These are phyloP conservation scores for Endothia cerciana DNA, from an alignment of 2,329 filamentous ascomycete genomes.

Conservation along the genomic window DNA sequence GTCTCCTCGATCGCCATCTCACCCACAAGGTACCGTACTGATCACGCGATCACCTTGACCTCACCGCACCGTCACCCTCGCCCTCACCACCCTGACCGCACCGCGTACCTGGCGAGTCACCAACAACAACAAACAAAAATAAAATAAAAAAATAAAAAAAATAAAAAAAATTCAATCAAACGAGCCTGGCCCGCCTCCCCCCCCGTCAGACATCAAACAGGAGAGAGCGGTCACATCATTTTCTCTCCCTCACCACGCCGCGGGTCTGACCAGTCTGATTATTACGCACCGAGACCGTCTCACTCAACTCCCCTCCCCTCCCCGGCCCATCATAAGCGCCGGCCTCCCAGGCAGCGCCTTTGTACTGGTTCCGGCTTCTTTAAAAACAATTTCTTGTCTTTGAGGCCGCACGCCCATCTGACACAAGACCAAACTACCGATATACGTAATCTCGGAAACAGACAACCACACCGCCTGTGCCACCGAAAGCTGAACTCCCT, in stretches of 20 bases:
- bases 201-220: not conserved
- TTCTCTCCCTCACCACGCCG: not conserved
- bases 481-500: too few species aligned
- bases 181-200: not conserved
- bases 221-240: not conserved
- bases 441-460: not conserved
- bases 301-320: not conserved
- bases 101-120: too few species aligned
- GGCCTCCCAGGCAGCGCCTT: too few species aligned
- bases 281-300: slow-evolving; percentile 3
- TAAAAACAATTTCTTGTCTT: not conserved
- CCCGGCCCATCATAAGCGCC: not conserved
- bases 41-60: slow-evolving; percentile 4
- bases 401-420: too few species aligned
- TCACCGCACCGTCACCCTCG: slow-evolving; percentile 1
- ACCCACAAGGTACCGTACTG: not conserved
- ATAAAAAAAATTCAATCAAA: too few species aligned
- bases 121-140: not conserved
- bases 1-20: not conserved
- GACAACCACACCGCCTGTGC: too few species aligned
- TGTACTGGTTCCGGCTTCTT: not conserved
- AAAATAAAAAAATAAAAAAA: too few species aligned
- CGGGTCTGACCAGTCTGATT: not conserved
- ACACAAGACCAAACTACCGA: not conserved
- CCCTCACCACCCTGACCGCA: not conserved